These are phyloP conservation scores for Pyrenochaeta sp. DNA, from an alignment of 2,329 filamentous ascomycete genomes.

Conservation along the genomic window DNA sequence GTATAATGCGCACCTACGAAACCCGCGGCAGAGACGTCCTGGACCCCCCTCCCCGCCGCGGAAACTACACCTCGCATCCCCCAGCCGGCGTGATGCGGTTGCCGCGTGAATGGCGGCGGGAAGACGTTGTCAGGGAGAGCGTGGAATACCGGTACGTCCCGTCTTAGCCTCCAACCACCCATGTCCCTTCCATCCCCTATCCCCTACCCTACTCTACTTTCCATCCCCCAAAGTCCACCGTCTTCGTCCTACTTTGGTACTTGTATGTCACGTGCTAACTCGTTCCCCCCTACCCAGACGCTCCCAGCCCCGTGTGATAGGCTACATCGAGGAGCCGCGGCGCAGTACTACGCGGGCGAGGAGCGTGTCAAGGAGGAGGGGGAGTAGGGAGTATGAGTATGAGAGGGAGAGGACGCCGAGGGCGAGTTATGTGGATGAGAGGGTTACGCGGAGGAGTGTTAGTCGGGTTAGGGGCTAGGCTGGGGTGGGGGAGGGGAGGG, in stretches of 20 bases:
- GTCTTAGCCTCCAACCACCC: too few species aligned
- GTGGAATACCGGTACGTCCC: conserved; percentile 32
- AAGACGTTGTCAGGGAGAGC: conserved; percentile 24
- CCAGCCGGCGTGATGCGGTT: conserved; percentile 43
- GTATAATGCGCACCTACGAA: conserved; percentile 41
- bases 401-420: conserved; percentile 33
- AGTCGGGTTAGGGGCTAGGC: conserved; percentile 37
- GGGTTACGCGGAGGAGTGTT: conserved; percentile 36
- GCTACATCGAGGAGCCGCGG: conserved; percentile 37
- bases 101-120: conserved; percentile 41
- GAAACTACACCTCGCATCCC: conserved; percentile 42
- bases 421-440: conserved; percentile 37
- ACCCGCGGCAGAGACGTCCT: conserved; percentile 34
- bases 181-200: neutral
- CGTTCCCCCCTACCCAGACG: too few species aligned
- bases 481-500: neutral
- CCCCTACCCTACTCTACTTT: too few species aligned
- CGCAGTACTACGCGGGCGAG: conserved; percentile 32
- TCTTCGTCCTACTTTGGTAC: too few species aligned
- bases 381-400: too few species aligned
- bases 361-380: conserved; percentile 34
- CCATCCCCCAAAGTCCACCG: too few species aligned
- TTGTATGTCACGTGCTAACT: too few species aligned
- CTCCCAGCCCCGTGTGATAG: conserved; percentile 31
- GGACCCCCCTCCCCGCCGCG: conserved; percentile 40